Base-by-base conservation (phyloP, 768 basidiomycete genomes). In the Macrolepiota dolichaula region DNA sequence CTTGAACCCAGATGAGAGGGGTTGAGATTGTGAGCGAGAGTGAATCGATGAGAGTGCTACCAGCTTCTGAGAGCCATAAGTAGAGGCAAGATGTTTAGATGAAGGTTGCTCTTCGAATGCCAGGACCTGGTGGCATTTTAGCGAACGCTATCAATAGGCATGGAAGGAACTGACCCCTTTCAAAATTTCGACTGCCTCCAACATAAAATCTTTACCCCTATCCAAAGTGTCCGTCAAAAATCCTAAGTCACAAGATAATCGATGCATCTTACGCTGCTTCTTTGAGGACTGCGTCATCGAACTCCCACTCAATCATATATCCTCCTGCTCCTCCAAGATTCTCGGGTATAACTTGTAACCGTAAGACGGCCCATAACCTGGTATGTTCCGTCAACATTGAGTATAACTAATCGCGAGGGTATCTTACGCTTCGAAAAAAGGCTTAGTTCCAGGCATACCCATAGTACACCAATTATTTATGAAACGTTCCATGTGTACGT, bases 131-230 rank as follows among this genome's bases (percentile, higher is more conserved):
- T 55, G 63, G 61, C 44, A 44, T 56, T 53, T 61, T 62, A 65
- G 59, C 59, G 55, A 58, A 55, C 49, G 37, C 61, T 40, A 24
- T 36, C n/a, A 27, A 49, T 58, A 52, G 57, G 50, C 53, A 68
- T 63, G 66, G 62, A 62, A 72, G 65, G 55, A n/a, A 79, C 88
- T 67, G 66, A 91, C 93, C 68, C 94, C 94, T 84, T 96, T 96
- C 65, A 96, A 85, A 51, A 94, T 77, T 66, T 92, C 87, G 59
- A 96, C 86, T 10, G 92, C 92, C 74, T 96, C 94, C 54, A 91
- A 79, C 93, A 95, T 95, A 72, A 96, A 96, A 66, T 94, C 91
- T 73, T 92, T 91, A 62, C 94, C 94, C 69, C 94, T 96, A 73
- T 59, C 55, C 64, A 66, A 59, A 56, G 62, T 62, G 62, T 69